phyloP scores from a whole-genome alignment of 305 asterid species.

The Fraxinus latifolia region DNA sequence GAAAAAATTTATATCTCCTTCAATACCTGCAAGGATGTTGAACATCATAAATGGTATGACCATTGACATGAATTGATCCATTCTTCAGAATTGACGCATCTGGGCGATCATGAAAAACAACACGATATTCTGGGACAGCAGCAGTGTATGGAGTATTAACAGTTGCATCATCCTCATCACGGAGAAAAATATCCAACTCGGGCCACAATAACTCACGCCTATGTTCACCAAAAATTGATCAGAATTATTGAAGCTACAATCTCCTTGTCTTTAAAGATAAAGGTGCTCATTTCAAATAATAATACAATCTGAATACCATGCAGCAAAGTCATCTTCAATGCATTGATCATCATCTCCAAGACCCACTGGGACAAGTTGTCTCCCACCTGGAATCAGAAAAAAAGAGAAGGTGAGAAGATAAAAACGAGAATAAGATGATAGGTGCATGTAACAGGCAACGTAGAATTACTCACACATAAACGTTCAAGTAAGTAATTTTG shows the following conservation, averaged over 20 bases:
- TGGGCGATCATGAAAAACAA: conserved; percentile 56
- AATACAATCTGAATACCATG: not conserved
- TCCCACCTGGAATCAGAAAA: conserved; percentile 58
- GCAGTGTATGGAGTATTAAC: conserved; percentile 88
- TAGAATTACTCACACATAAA: not conserved
- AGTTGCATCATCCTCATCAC: conserved; percentile 58
- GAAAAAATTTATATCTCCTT: not conserved
- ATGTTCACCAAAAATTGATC: conserved; percentile 10
- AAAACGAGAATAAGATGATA: not conserved
- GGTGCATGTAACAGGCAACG: not conserved
- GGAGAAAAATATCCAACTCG: conserved; percentile 74
- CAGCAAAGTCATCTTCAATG: not conserved
- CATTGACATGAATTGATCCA: conserved; percentile 46
- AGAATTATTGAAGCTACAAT: not conserved
- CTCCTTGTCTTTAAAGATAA: not conserved
- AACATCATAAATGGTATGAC: conserved; percentile 63
- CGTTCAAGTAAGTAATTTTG: not conserved
- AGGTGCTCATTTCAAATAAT: not conserved
- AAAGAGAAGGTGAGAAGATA: conserved; percentile 18
- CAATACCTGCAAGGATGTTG: conserved; percentile 87
- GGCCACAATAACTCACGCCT: conserved; percentile 96
- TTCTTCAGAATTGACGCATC: conserved; percentile 35
- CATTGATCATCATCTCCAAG: not conserved
- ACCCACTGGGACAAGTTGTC: conserved; percentile 57
- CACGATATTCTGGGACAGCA: conserved; percentile 86